A percentile compares a stretch with the other conserved stretches of the same genome.
phyloP scores from a whole-genome alignment of 805 yeast species.

The Wickerhamiella dianesei region DNA sequence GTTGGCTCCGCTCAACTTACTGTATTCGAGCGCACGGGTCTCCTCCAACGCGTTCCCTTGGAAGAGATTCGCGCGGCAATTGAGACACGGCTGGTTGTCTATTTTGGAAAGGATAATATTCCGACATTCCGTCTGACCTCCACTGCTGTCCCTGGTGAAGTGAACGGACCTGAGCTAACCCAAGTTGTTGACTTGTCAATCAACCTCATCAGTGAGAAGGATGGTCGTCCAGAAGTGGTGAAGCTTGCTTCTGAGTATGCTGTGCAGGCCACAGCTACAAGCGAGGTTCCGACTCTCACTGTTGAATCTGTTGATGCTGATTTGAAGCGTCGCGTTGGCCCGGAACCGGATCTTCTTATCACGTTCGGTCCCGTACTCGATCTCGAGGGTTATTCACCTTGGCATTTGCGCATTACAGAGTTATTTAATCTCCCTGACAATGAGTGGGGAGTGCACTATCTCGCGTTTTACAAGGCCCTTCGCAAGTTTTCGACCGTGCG shows the following conservation, averaged over 20 bases:
- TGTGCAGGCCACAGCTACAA: slow-evolving; percentile 49
- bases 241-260: slow-evolving; percentile 79
- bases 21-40: slow-evolving; percentile 70
- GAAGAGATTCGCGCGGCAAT: slow-evolving; percentile 40
- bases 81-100: slow-evolving; percentile 44
- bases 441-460: slow-evolving; percentile 56
- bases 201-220: slow-evolving; percentile 54
- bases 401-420: slow-evolving; percentile 89
- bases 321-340: slow-evolving; percentile 53
- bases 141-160: neutral
- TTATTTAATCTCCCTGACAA: slow-evolving; percentile 86
- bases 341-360: slow-evolving; percentile 83
- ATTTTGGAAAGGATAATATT: slow-evolving; percentile 54
- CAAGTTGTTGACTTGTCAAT: slow-evolving; percentile 34
- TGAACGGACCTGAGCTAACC: slow-evolving; percentile 5
- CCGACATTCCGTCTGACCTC: slow-evolving; percentile 37
- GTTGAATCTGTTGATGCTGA: slow-evolving; percentile 51
- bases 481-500: slow-evolving; percentile 56
- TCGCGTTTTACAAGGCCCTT: slow-evolving; percentile 49
- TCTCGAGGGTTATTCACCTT: slow-evolving; percentile 91
- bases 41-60: slow-evolving; percentile 32
- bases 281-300: slow-evolving; percentile 55
- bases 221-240: slow-evolving; percentile 83
- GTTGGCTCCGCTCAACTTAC: slow-evolving; percentile 65
- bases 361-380: slow-evolving; percentile 78